These are phyloP conservation scores for Tricholoma sp. DNA, from an alignment of 768 basidiomycete genomes.

Conservation along the genomic window DNA sequence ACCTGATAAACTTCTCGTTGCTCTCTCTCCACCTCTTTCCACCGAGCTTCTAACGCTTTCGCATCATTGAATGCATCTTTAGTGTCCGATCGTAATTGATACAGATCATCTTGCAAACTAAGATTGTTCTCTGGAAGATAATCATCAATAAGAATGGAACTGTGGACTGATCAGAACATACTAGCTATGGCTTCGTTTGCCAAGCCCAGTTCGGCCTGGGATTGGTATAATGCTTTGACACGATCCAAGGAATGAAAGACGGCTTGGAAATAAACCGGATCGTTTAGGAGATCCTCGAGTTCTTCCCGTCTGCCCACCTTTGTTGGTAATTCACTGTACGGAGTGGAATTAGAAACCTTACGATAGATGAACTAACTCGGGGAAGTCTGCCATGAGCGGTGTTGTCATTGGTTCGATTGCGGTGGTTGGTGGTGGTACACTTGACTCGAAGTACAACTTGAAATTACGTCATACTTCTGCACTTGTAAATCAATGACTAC, in stretches of 20 bases:
- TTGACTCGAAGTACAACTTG: conserved; percentile 8
- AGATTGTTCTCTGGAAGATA: conserved; percentile 61
- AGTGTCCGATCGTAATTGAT: conserved; percentile 73
- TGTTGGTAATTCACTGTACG: conserved; percentile 2
- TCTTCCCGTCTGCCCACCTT: conserved; percentile 64
- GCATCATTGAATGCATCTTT: conserved; percentile 87
- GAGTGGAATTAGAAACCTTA: conserved; percentile 29
- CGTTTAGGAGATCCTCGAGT: conserved; percentile 81
- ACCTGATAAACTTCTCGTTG: conserved; percentile 90
- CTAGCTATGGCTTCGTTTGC: conserved; percentile 87
- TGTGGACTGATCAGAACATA: conserved; percentile 34
- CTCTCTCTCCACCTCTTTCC: conserved; percentile 85
- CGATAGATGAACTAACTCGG: conserved; percentile 71
- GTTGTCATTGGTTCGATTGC: conserved; percentile 31
- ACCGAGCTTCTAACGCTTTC: conserved; percentile 70
- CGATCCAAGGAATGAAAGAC: conserved; percentile 73
- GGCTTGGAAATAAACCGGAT: conserved; percentile 83
- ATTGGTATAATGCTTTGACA: conserved; percentile 70
- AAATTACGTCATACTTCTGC: no score
- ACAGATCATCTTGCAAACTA: conserved; percentile 68
- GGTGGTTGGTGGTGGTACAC: conserved; percentile 12
- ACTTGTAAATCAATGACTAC: conserved; percentile 35
- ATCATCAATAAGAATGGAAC: conserved; percentile 3
- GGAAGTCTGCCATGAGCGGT: conserved; percentile 55
- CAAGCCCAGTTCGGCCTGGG: conserved; percentile 71